Evolutionary conservation across 108 stramenopile species (phyloP), one percentile per base, ranked within the genome.

Genomic region (Cyclotella atomus): DNA sequence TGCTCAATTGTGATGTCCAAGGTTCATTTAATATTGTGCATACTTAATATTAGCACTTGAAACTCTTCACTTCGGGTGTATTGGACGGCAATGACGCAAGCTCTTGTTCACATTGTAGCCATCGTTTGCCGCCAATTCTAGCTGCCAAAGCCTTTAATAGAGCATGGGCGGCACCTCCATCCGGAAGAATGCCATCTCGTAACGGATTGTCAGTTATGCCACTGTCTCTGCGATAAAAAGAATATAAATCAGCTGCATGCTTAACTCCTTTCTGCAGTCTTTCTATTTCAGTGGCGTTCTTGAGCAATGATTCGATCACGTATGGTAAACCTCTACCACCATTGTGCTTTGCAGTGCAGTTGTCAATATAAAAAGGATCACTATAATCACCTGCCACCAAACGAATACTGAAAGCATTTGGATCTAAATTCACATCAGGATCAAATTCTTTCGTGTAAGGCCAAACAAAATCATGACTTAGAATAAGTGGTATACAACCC

Each of bases 401-500:
- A 52, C 52, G 52, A 23, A 52, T 52, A 5, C 52, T 52, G 24
- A 52, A 52, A 52, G 20, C 52, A 52, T 52, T 6, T 23, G 52
- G 21, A 23, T 52, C 52, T 10, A 52, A 19, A 52, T 52, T 2
- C 3, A 52, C 21, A 24, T 6, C 52, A 9, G 52, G 52, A 5
- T 52, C 52, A 52, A 52, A 52, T 2, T 52, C 52, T 52, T 23
- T n/a, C 21, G 52, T 21, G 24, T 23, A 52, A 9, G 52, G 52
- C 52, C 52, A 52, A 1, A 52, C 52, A 52, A 52, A 52, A 23
- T 52, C 52, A 52, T 52, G 52, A 52, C 52, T 52, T 9, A 52
- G 52, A 52, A 52, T 23, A 23, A 52, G 52, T 23, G 52, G 52
- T 21, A 52, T 52, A 23, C 52, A 52, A 1, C 52, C 52, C 52